Base-by-base conservation (phyloP, 2,329 filamentous ascomycete species). In the Fusarium temperatum region DNA sequence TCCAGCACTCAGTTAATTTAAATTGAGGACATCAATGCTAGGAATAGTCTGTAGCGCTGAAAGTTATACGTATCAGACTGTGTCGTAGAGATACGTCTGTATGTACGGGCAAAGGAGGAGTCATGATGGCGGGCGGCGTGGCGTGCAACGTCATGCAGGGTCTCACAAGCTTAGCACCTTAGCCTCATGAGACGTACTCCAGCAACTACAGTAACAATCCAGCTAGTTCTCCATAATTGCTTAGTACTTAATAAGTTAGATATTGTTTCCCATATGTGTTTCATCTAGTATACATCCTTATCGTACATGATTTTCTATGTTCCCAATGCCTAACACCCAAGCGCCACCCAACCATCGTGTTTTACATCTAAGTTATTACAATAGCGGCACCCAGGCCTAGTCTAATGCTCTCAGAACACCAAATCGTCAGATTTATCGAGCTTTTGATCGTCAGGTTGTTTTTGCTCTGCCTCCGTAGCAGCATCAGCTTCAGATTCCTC, bases 341-440 rank as follows among this genome's bases (percentile, higher is more conserved):
- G 67, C 66, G 73, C 70, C 66, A 44, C 53, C 66, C 56, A 69
- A 61, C 47, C 73, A 55, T 75, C 51, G 56, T 75, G 56, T 51
- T 72, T 45, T 78, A 77, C 65, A 48, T 30, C 45, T n/a, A 42
- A 65, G 61, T 73, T 63, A 28, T 59, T 75, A 64, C 68, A 72
- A 51, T 61, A 35, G 58, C 14, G 48, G 53, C 59, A 45, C 39
- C 38, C 44, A 35, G 26, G 35, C 48, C 60, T 47, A 48, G 50
- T 41, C 45, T 54, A 72, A 38, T 41, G 26, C 53, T 30, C 39
- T 66, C 35, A 74, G 42, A 74, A 74, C 36, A 74, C 60, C 28
- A 59, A 53, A n/a, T 75, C 71, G 22, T 58, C 50, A 24, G 51
- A 35, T 38, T 61, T 53, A 32, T 69, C 61, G 22, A 54, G 39